Percentiles rank a stretch among this genome's conserved stretches.
Evolutionary conservation across 2,329 filamentous ascomycete genomes (phyloP).

Genomic region (Colletotrichum incanum): DNA sequence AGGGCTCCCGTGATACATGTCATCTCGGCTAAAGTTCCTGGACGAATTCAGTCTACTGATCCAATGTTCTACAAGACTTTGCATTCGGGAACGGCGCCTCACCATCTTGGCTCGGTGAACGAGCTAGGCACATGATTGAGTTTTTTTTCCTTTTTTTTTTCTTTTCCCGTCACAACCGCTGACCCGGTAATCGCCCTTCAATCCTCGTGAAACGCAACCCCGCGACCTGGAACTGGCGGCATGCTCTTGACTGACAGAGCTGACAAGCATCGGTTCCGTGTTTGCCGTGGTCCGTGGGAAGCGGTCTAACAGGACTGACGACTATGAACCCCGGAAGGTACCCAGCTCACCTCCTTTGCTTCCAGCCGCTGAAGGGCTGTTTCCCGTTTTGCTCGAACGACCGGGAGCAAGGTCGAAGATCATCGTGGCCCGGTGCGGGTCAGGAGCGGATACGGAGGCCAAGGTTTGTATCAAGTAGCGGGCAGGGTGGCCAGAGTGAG

Average conservation of each 20-base stretch:
- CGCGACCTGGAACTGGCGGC: background rate
- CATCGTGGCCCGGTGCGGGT: constrained; percentile 1
- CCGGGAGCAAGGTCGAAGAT: background rate
- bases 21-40: background rate
- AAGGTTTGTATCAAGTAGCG: constrained; percentile 32
- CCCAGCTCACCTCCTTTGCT: background rate
- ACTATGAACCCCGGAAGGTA: background rate
- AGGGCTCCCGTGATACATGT: background rate
- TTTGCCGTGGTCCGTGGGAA: background rate
- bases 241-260: background rate
- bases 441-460: constrained; percentile 27
- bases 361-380: background rate
- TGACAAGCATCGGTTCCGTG: background rate
- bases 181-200: background rate
- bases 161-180: background rate
- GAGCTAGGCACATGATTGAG: background rate
- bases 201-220: constrained; percentile 3
- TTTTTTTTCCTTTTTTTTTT: background rate
- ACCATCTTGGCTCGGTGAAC: background rate
- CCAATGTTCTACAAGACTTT: background rate
- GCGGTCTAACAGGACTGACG: background rate
- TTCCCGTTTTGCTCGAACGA: background rate
- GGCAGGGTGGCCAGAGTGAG: background rate
- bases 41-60: background rate
- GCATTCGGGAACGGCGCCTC: background rate